Conservation (phyloP, 306 rosid species). For the Malus fusca region DNA sequence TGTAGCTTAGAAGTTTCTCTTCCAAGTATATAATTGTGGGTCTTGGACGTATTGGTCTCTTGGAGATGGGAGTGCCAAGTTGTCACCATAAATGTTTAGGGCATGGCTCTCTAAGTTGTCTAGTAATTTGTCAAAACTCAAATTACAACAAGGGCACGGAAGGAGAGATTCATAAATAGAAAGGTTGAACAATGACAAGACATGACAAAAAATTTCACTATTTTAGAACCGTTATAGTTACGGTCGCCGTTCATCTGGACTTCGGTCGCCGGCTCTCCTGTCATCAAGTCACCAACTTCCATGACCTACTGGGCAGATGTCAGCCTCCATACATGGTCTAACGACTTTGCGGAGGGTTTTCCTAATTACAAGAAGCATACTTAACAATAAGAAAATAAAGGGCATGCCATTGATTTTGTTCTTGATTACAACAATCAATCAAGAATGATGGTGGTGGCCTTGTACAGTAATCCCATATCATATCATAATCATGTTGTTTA, state of each 20-base stretch:
- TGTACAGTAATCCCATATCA: background rate
- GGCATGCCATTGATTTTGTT: background rate
- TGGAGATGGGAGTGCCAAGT: slow-evolving; percentile 12
- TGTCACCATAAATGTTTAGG: slow-evolving; percentile 33
- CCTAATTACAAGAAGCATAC: no score
- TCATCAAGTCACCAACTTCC: no score
- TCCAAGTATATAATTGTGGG: slow-evolving; percentile 10
- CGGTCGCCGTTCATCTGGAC: no score
- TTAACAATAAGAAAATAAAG: background rate
- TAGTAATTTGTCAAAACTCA: background rate
- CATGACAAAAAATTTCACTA: no score
- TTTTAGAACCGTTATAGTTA: no score
- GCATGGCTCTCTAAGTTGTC: slow-evolving; percentile 5
- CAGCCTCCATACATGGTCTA: no score
- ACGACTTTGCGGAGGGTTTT: no score
- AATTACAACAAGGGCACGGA: no score
- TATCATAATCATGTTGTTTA: background rate
- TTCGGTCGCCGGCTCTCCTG: no score
- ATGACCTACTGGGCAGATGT: no score
- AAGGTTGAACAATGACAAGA: no score
- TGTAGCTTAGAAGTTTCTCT: slow-evolving; percentile 14
- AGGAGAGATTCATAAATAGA: no score
- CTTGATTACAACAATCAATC: background rate
- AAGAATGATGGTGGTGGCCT: background rate
- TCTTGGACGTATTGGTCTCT: background rate